A percentile compares a stretch with the other conserved stretches of the same genome.
These are phyloP conservation scores for Microdochium nivale DNA, from an alignment of 2,329 filamentous ascomycete species.

Conservation along the genomic window DNA sequence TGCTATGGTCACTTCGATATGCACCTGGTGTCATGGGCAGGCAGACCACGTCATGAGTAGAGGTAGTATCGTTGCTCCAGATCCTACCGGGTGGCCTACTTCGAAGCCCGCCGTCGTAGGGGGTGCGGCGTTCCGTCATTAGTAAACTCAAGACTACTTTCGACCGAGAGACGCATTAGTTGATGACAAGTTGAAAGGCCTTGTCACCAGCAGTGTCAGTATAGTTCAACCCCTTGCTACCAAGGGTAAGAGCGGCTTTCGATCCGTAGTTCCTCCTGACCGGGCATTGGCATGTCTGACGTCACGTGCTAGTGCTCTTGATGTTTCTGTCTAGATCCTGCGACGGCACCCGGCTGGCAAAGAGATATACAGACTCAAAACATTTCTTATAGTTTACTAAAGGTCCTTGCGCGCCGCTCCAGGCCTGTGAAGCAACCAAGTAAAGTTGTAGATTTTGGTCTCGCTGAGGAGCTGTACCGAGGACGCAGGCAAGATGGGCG, in stretches of 20 bases:
- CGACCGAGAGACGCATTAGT: slow-evolving; percentile 26
- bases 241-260: slow-evolving; percentile 16
- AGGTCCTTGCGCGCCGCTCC: slow-evolving; percentile 28
- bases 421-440: slow-evolving; percentile 31
- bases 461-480: slow-evolving; percentile 38
- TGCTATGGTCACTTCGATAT: slow-evolving; percentile 27
- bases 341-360: slow-evolving; percentile 26
- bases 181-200: slow-evolving; percentile 34
- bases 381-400: slow-evolving; percentile 17
- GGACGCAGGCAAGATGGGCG: slow-evolving; percentile 32
- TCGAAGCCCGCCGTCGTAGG: slow-evolving; percentile 38
- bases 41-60: slow-evolving; percentile 30
- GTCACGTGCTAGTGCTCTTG: neutral
- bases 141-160: slow-evolving; percentile 29
- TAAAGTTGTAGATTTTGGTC: slow-evolving; percentile 34
- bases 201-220: slow-evolving; percentile 28
- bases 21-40: neutral
- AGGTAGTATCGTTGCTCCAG: slow-evolving; percentile 38
- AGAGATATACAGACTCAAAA: slow-evolving; percentile 23
- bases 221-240: slow-evolving; percentile 37
- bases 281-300: slow-evolving; percentile 9
- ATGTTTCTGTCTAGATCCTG: slow-evolving; percentile 33
- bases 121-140: slow-evolving; percentile 37
- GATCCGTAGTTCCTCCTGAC: slow-evolving; percentile 18
- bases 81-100: slow-evolving; percentile 36